Percentiles rank a stretch among this genome's conserved stretches.
Conservation (phyloP, 352 stramenopile genomes). For the Pythium vanterpoolii region DNA sequence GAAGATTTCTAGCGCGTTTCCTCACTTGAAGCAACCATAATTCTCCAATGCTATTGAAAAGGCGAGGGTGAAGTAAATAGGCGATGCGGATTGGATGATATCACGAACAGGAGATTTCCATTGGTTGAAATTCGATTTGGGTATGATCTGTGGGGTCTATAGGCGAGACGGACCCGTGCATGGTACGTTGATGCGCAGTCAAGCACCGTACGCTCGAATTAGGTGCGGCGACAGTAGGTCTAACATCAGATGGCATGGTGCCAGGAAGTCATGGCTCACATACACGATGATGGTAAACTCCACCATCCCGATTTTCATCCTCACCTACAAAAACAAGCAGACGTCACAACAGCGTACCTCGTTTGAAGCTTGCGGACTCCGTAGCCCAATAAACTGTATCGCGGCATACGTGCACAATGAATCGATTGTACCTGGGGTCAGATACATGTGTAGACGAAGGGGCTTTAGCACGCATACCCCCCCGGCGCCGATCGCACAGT, state of each 20-base stretch:
- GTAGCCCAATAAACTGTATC: no score
- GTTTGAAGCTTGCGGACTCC: no score
- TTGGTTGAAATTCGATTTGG: background rate
- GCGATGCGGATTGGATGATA: background rate
- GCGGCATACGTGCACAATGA: background rate
- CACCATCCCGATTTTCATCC: no score
- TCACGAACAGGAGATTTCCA: background rate
- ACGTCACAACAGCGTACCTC: no score
- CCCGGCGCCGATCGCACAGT: background rate
- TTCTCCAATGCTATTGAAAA: background rate
- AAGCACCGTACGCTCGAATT: background rate
- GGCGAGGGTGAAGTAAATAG: background rate
- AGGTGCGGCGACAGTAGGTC: background rate
- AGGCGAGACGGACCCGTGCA: background rate
- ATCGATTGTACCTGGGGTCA: background rate
- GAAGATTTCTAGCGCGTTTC: background rate
- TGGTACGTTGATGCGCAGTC: conserved; percentile 1
- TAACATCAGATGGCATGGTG: background rate
- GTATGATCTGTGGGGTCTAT: background rate
- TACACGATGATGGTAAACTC: no score
- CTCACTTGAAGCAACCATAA: background rate
- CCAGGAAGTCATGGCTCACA: no score
- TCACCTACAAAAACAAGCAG: no score
- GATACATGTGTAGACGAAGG: background rate
- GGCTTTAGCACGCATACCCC: background rate